Base-by-base conservation (phyloP, 78 protist species). In the Cavenderia fasciculata region DNA sequence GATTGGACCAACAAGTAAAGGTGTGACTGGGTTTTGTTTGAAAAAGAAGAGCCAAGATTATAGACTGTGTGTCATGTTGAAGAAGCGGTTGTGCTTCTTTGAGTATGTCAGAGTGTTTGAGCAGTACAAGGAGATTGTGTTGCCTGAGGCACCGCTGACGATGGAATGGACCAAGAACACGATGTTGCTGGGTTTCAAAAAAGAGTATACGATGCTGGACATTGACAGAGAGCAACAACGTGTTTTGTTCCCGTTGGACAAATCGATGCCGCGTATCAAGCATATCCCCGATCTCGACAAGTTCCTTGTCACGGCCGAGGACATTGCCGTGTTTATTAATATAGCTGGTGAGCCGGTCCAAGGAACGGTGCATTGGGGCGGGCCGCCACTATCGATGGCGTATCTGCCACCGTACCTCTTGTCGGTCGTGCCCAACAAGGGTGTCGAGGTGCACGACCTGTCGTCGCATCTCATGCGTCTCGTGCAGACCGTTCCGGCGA, bases 101-200 rank as follows among this genome's bases (percentile, higher is more conserved):
- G 90, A 82, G 27, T 82, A 66, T 69, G 76, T 82, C 19, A 49
- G 90, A n/a, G 90, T 82, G 21, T 82, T 82, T 69, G 90, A 82
- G 33, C 23, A 44, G 57, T 68, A 82, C 40, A 82, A 69, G 18
- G 90, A 82, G 71, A 33, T 82, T 2, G n/a, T 69, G 12, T 36
- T 82, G 43, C 90, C 56, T 0, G 90, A 82, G 1, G 29, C 47
- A 18, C 77, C 90, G 12, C 10, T 82, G 27, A 69, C 66, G 1
- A 62, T 68, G 8, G 90, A 82, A 57, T 82, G 90, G 90, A 68
- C 79, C 33, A 49, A 68, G 19, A 68, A 40, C 8, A 82, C 77
- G 19, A 16, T 82, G 25, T 82, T 76, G 29, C 25, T 82, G 19
- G 90, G 90, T n/a, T 66, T 49, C n/a, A 49, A 31, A n/a, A 82